Conservation (phyloP, 768 basidiomycete species). For the Auriscalpium orientale region DNA sequence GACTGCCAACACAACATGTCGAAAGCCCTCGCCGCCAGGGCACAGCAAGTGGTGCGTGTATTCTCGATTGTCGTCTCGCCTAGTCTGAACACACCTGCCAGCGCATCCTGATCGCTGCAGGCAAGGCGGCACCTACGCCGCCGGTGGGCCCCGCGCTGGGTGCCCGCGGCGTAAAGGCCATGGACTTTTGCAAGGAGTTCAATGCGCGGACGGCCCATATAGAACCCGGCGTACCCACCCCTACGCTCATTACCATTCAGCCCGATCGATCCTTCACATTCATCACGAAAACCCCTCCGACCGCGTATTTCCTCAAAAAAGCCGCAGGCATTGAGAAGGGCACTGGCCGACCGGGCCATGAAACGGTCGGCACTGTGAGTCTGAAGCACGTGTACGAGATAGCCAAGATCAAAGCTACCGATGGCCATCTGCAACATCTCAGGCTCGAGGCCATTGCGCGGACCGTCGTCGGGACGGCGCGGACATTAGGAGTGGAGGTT, state of each 20-base stretch:
- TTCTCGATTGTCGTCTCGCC: conserved; percentile 4
- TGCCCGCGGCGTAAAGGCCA: conserved; percentile 96
- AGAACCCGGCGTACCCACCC: conserved; percentile 76
- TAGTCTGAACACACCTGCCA: conserved; percentile 21
- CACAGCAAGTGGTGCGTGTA: conserved; percentile 67
- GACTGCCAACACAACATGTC: conserved; percentile 41
- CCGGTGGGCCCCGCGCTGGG: conserved; percentile 96
- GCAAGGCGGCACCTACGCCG: conserved; percentile 92
- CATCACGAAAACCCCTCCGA: conserved; percentile 85
- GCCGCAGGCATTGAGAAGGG: conserved; percentile 89
- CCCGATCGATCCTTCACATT: conserved; percentile 96
- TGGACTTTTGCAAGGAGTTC: conserved; percentile 99
- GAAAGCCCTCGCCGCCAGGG: conserved; percentile 53
- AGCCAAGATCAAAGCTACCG: conserved; percentile 90
- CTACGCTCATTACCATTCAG: conserved; percentile 88
- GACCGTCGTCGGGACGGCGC: conserved; percentile 83
- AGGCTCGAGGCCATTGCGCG: conserved; percentile 82
- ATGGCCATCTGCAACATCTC: conserved; percentile 83
- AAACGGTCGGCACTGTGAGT: conserved; percentile 72
- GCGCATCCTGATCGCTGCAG: conserved; percentile 86
- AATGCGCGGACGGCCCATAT: conserved; percentile 94
- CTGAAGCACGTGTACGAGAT: conserved; percentile 99
- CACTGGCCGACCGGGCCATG: conserved; percentile 73
- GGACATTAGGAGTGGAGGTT: conserved; percentile 83
- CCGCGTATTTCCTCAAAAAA: conserved; percentile 85